Conservation (phyloP, 164 flowering plant species). For the Kingdonia uniflora region DNA sequence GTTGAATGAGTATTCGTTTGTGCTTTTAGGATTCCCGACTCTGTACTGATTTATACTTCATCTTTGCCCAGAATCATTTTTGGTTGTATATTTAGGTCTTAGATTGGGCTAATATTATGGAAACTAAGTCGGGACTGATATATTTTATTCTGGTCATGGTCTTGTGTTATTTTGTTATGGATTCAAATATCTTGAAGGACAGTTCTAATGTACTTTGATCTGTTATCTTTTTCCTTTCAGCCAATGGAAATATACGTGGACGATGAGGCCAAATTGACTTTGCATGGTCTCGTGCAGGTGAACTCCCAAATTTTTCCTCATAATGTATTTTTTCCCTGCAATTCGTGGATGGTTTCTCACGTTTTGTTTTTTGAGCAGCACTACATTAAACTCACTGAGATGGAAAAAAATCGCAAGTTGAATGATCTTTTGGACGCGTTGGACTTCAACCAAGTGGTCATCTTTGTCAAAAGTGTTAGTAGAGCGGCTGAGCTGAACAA, state of each 20-base stretch:
- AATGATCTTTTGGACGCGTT: constrained; percentile 95
- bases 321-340: too few species aligned
- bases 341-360: too few species aligned
- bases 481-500: constrained; percentile 98
- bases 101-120: too few species aligned
- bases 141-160: too few species aligned
- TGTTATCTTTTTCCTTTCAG: constrained; percentile 89
- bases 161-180: constrained; percentile 56
- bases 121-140: too few species aligned
- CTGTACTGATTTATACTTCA: too few species aligned
- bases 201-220: constrained; percentile 66
- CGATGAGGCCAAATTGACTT: constrained; percentile 96
- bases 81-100: too few species aligned
- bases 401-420: constrained; percentile 94
- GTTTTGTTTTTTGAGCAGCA: constrained; percentile 37
- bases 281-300: constrained; percentile 99
- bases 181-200: constrained; percentile 50
- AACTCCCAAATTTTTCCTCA: too few species aligned
- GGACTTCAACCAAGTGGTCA: constrained; percentile 99
- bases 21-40: too few species aligned
- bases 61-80: too few species aligned
- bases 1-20: too few species aligned
- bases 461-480: constrained; percentile 89
- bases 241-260: constrained; percentile 99
- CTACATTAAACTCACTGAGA: constrained; percentile 90